Evolutionary conservation across 345 rosid genomes (phyloP), one percentile per base, ranked within the genome.

Genomic region (Linum trigynum): DNA sequence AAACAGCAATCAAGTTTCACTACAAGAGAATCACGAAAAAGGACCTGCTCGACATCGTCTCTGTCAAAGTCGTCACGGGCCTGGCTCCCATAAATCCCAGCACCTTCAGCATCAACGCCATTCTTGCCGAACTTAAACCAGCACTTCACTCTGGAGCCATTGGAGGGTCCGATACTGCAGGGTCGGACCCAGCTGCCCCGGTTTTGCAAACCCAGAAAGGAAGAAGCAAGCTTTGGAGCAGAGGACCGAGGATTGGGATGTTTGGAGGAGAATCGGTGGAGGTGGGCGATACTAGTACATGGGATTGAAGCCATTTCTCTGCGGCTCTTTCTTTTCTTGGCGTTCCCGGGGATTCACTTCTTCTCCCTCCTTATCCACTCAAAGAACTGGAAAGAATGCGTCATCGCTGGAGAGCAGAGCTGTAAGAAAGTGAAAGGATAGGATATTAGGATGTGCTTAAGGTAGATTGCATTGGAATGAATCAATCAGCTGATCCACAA

Each of bases 21-120:
- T 23, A 23, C 32, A 23, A 23, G 32, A 23, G 32, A 23, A 23
- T 23, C 32, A 23, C 32, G 41, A 69, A 45, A 23, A 59, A 69
- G 15, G 58, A 92, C 98, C 98, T 92, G 97, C 70, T 92, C 98
- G n/a, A 92, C 96, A 64, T 92, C 97, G 75, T 92, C 98, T 81
- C 85, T 83, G 65, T 90, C 96, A 67, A 90, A 92, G 71, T 92
- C 98, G 66, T 86, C 97, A 36, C 98, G 82, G 10, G 80, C 63
- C 45, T 92, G 98, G 72, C 97, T 87, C 5, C 97, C 96, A 77
- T 92, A 92, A 71, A 90, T 87, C 48, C 98, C 98, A 64, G 98
- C 97, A 65, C 87, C 86, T 75, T 90, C 91, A 60, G 98, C 94
- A 71, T 92, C 97, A n/a, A 87, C 91, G 23, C 96, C 98, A 72